Base-by-base conservation (phyloP, 2,329 filamentous ascomycete genomes). In the Phialophora chinensis region DNA sequence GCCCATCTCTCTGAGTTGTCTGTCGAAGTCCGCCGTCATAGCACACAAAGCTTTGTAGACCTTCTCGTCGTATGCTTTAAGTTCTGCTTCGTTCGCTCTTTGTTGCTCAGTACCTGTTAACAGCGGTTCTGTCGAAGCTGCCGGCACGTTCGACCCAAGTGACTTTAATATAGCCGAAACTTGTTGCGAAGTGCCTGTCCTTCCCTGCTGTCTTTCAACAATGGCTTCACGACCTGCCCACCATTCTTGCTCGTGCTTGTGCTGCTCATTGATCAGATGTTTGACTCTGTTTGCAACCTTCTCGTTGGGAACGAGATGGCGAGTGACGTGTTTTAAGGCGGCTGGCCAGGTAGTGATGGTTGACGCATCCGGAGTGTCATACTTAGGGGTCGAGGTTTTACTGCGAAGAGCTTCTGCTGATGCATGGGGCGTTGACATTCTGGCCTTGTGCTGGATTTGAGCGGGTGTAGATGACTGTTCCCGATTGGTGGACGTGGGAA, bases 221-320 rank as follows among this genome's bases (percentile, higher is more conserved):
- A 88, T 74, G 6, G 80, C 83, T 64, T 84, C 75, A 2, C 86
- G 81, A 1, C 82, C 83, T 29, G 79, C 75, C 78, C 83, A 87
- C 84, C 88, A 91, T 70, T 86, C 83, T 69, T 82, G 82, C 70
- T 90, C 87, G 71, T 90, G 85, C 49, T 83, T 81, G 72, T 87
- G 84, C 74, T 91, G 88, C 50, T 86, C 83, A 62, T 82, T 82
- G 66, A 90, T 89, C 76, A 91, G 81, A 77, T 87, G 75, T 23
- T 80, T 79, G 68, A 86, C 81, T 11, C 80, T 79, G 17, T 76
- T 75, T 50, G 83, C 75, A 1, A 80, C 75, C 35, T 76, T 74
- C 63, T 84, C 80, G 66, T 83, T 81, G 50, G 78, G 79, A 0
- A 78, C 76, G 23, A 85, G 78, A 3, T 79, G 79, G 60, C 79